Percentiles rank a stretch among this genome's conserved stretches.
These are phyloP conservation scores for Amanita jacksonii DNA, from an alignment of 768 basidiomycete genomes.

Conservation along the genomic window DNA sequence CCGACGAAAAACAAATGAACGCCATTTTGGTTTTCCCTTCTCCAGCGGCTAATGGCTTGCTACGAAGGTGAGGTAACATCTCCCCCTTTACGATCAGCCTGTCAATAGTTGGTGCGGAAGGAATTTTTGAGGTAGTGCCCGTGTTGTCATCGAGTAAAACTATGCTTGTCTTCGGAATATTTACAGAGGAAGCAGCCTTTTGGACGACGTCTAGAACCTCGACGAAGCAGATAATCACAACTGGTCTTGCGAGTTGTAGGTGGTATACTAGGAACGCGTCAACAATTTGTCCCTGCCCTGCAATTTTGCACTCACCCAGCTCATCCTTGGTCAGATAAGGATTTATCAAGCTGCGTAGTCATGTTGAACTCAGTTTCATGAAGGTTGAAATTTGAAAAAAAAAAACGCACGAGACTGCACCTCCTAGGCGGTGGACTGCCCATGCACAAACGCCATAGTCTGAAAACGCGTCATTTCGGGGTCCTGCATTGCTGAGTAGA, in stretches of 20 bases:
- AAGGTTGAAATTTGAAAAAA: slow-evolving; percentile 16
- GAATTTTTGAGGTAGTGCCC: neutral
- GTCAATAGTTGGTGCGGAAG: slow-evolving; percentile 8
- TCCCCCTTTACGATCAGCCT: neutral
- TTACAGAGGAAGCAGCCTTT: slow-evolving; percentile 24
- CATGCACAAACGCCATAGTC: slow-evolving; percentile 41
- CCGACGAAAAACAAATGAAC: slow-evolving; percentile 56
- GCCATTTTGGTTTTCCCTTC: slow-evolving; percentile 38
- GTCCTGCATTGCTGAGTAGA: neutral
- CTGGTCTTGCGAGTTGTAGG: neutral
- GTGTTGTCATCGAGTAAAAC: slow-evolving; percentile 5
- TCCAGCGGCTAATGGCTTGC: neutral
- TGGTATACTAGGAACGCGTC: neutral
- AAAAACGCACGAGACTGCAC: slow-evolving; percentile 35
- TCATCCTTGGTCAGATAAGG: slow-evolving; percentile 1
- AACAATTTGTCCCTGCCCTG: neutral
- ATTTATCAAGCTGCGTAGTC: slow-evolving; percentile 20
- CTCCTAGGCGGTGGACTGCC: slow-evolving; percentile 43
- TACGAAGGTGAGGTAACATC: neutral
- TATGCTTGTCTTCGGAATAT: slow-evolving; percentile 31
- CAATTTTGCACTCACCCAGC: neutral
- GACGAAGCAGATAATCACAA: slow-evolving; percentile 14
- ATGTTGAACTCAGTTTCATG: slow-evolving; percentile 29
- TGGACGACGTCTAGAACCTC: slow-evolving; percentile 24
- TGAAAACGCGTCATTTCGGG: slow-evolving; percentile 11